Evolutionary conservation across 495 filamentous ascomycete genomes (phyloP), one percentile per base, ranked within the genome.

Genomic region (Penicillium silybi): DNA sequence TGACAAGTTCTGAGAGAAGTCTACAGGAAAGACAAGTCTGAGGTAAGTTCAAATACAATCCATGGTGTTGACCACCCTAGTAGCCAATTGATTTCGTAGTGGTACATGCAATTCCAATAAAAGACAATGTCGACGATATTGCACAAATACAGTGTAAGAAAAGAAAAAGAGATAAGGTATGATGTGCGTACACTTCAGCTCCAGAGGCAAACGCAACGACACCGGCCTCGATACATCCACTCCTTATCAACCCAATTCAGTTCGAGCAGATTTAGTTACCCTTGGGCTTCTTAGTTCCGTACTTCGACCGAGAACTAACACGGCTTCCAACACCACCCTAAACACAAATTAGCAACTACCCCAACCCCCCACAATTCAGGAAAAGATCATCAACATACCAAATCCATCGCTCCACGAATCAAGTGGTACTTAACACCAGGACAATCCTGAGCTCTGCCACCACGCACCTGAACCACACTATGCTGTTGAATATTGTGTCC

Each of bases 401-500:
- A 73, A 83, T 99, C 93, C 76, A 96, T 77, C 16, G 91, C 89
- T 29, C 93, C 93, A 61, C 93, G 78, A 38, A 99, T 88, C 60
- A 96, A 74, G 66, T 91, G 86, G 67, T 99, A 99, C 61, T 90
- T 86, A 73, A 99, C 93, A 81, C 93, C 93, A 48, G 93, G 93
- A 76, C 92, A 97, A 86, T 99, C 93, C 81, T 97, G 93, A 42
- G 80, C 82, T 59, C 93, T 74, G 15, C 93, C 93, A 41, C 93
- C 93, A 51, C 93, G 79, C 11, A 97, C 91, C 53, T 97, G 75
- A 45, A 98, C 93, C 27, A 98, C 93, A 65, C 86, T 90, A 78
- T 99, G 93, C 81, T 97, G 93, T 78, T 96, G 92, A 56, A 96
- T 89, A 76, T 97, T 98, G 75, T 98, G 93, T 27, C 93, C 92